Conservation (phyloP, 73 alveolate genomes). For the Breviolum minutum region DNA sequence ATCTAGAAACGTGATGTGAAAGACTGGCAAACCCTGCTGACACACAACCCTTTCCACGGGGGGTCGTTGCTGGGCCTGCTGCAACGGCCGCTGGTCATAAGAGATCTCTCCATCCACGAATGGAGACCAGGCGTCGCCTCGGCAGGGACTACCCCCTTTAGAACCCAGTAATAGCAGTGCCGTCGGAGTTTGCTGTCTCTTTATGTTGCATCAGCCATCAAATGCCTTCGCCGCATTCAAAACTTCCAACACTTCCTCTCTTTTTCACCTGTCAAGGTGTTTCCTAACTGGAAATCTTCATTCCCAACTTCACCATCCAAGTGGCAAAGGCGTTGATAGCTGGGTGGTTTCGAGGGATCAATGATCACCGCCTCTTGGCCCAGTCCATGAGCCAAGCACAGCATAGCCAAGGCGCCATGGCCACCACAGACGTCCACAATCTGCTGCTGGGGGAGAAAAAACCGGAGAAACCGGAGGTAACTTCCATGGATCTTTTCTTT, state of each 20-base stretch:
- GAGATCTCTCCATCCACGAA: neutral
- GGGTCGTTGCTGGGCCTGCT: constrained; percentile 4
- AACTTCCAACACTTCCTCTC: neutral
- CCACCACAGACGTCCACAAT: constrained; percentile 82
- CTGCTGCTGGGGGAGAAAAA: neutral
- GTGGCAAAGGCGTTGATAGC: constrained; percentile 6
- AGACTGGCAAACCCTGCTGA: too few species aligned
- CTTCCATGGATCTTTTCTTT: too few species aligned
- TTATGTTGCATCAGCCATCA: too few species aligned
- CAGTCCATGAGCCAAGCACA: constrained; percentile 60
- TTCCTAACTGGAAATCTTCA: neutral
- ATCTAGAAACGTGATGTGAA: too few species aligned
- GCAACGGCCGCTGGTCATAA: constrained; percentile 81
- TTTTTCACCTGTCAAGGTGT: neutral
- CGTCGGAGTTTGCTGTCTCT: too few species aligned
- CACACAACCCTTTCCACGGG: neutral
- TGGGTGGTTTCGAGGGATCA: constrained; percentile 11
- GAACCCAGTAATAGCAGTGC: too few species aligned
- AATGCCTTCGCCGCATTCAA: neutral
- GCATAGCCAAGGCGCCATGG: constrained; percentile 85
- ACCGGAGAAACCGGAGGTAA: neutral
- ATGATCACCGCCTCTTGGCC: constrained; percentile 52
- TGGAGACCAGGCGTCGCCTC: constrained; percentile 59
- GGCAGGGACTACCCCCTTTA: neutral
- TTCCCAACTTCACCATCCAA: neutral